phyloP scores from a whole-genome alignment of 2,329 filamentous ascomycete species.

The Hypomyces rosellus region DNA sequence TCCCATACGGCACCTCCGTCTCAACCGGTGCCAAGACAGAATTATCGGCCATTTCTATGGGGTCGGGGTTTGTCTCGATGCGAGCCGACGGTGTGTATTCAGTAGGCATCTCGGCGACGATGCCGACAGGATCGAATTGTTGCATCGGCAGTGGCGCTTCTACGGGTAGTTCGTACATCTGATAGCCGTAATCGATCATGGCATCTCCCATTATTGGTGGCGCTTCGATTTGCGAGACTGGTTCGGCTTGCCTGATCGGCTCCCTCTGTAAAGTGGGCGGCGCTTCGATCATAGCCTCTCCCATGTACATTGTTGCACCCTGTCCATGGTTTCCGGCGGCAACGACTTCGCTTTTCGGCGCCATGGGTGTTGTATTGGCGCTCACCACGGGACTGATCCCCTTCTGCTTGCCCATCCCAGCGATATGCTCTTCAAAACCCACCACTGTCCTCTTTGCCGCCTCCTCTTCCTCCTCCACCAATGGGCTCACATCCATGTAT shows the following conservation, averaged over 20 bases:
- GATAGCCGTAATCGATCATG: neutral
- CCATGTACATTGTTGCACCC: conserved; percentile 1
- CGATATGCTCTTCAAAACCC: conserved; percentile 17
- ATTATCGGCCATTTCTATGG: conserved; percentile 39
- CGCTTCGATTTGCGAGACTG: conserved; percentile 10
- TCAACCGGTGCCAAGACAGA: conserved; percentile 31
- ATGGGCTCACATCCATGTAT: conserved; percentile 40
- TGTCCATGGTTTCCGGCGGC: conserved; percentile 1
- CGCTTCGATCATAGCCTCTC: conserved; percentile 1
- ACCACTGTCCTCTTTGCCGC: conserved; percentile 22
- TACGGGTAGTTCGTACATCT: conserved; percentile 25
- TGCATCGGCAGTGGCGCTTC: conserved; percentile 17
- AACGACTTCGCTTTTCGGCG: conserved; percentile 15
- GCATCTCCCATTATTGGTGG: conserved; percentile 12
- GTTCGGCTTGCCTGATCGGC: conserved; percentile 9
- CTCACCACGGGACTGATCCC: conserved; percentile 24
- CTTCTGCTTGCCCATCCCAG: no score
- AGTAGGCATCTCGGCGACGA: conserved; percentile 43
- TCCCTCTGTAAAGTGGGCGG: neutral
- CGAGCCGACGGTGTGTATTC: conserved; percentile 34
- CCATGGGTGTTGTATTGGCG: conserved; percentile 23
- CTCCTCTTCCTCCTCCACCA: conserved; percentile 33
- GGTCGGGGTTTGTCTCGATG: conserved; percentile 37
- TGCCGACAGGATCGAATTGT: conserved; percentile 35
- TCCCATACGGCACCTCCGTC: conserved; percentile 19